These are phyloP conservation scores for Calendula officinalis DNA, from an alignment of 129 eudicot genomes.

Conservation along the genomic window DNA sequence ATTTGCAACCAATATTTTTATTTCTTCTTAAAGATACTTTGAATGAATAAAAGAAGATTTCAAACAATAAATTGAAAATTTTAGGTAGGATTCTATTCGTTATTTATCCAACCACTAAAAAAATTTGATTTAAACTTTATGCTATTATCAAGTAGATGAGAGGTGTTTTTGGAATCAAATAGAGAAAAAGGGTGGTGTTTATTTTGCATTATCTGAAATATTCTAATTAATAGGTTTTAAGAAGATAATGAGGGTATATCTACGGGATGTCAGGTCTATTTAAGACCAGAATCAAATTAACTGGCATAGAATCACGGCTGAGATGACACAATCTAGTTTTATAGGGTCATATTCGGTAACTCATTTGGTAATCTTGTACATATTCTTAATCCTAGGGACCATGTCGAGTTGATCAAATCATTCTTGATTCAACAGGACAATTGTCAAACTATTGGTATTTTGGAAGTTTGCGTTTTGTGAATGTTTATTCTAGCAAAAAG, in stretches of 20 bases:
- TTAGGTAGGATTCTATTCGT: constrained; percentile 41
- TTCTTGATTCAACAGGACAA: constrained; percentile 11
- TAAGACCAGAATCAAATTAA: constrained; percentile 34
- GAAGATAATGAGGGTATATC: constrained; percentile 28
- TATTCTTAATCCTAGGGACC: constrained; percentile 45
- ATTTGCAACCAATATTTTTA: not conserved
- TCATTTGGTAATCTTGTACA: constrained; percentile 19
- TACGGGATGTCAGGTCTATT: constrained; percentile 42
- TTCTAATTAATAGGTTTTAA: constrained; percentile 27
- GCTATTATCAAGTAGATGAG: constrained; percentile 40
- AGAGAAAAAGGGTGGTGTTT: constrained; percentile 33
- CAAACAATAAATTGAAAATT: not conserved
- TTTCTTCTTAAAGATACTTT: not conserved
- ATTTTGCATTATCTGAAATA: constrained; percentile 40
- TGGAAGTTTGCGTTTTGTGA: constrained; percentile 35
- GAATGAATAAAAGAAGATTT: constrained; percentile 3
- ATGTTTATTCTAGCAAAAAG: constrained; percentile 36
- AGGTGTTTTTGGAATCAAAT: constrained; percentile 31
- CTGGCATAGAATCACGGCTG: constrained; percentile 16
- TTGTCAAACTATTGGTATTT: constrained; percentile 28
- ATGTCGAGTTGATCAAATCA: constrained; percentile 35
- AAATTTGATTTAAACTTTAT: constrained; percentile 19
- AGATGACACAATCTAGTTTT: constrained; percentile 34
- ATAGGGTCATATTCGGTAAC: constrained; percentile 31
- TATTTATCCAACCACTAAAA: constrained; percentile 40